phyloP scores from a whole-genome alignment of 495 filamentous ascomycete genomes.

The Bathelium albidoporum region DNA sequence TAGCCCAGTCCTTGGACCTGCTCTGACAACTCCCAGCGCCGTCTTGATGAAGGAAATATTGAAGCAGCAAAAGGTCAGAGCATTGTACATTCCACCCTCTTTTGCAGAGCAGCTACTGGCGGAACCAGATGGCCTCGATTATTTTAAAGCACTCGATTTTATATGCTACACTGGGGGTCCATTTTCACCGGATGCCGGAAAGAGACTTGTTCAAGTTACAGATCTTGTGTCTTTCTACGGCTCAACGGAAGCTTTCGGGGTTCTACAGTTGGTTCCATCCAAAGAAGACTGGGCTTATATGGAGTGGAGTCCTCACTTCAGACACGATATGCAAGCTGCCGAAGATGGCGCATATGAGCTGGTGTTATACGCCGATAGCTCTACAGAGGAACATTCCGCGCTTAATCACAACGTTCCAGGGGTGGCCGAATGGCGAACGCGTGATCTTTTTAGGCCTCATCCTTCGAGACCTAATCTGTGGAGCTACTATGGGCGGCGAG shows the following conservation, averaged over 20 bases:
- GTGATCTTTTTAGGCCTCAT: slow-evolving; percentile 48
- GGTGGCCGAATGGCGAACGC: too few relatives aligned
- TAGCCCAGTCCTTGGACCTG: slow-evolving; percentile 14
- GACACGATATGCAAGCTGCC: too few relatives aligned
- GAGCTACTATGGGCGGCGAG: slow-evolving; percentile 42
- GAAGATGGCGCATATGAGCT: too few relatives aligned
- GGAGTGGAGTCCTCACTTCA: too few relatives aligned
- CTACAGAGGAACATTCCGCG: too few relatives aligned
- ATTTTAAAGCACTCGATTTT: background rate
- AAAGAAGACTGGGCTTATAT: background rate
- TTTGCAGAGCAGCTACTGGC: background rate
- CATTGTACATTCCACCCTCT: background rate
- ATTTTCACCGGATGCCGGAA: background rate
- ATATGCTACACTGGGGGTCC: slow-evolving; percentile 1
- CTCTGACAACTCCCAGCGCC: slow-evolving; percentile 13
- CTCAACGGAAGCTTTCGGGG: background rate
- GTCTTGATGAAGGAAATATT: background rate
- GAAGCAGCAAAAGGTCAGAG: background rate
- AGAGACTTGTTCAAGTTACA: background rate
- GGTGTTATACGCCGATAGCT: too few relatives aligned
- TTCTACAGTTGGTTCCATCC: background rate
- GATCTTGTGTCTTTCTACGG: background rate
- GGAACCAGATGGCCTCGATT: background rate
- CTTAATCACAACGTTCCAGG: too few relatives aligned
- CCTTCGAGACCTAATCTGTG: slow-evolving; percentile 39